phyloP scores from a whole-genome alignment of 768 basidiomycete species.

The Neoboletus magnificus region DNA sequence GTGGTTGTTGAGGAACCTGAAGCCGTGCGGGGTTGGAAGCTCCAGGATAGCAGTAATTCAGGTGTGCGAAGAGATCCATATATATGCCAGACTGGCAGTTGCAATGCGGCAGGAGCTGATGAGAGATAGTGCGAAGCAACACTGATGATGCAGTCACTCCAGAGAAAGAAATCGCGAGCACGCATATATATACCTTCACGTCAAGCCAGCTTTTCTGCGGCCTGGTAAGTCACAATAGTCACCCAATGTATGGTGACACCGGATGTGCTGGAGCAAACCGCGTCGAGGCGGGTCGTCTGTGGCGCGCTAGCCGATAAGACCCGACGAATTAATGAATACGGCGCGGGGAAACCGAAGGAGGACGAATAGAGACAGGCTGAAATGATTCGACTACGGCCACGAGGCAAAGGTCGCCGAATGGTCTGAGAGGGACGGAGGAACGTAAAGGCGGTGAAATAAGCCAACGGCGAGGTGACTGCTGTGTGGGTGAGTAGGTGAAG shows the following conservation, averaged over 20 bases:
- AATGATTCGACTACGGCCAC: conserved; percentile 6
- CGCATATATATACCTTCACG: conserved; percentile 20
- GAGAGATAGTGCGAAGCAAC: neutral
- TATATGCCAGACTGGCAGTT: neutral
- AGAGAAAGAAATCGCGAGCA: neutral
- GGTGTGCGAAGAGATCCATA: conserved; percentile 16
- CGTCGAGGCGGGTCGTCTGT: neutral
- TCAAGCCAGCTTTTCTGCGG: neutral
- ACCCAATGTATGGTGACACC: neutral
- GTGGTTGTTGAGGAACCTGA: conserved; percentile 3
- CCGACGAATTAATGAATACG: conserved; percentile 6
- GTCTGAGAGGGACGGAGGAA: neutral
- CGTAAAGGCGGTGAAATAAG: conserved; percentile 8
- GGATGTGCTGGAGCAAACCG: neutral
- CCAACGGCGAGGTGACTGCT: neutral
- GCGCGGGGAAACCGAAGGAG: conserved; percentile 4
- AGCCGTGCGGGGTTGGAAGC: neutral
- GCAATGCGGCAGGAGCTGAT: neutral
- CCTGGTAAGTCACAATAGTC: neutral
- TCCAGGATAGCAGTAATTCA: conserved; percentile 18
- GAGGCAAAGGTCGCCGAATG: conserved; percentile 11
- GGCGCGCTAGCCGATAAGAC: conserved; percentile 4
- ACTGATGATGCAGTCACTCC: neutral
- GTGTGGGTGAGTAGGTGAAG: conserved; percentile 1
- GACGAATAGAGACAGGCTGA: neutral